These are phyloP conservation scores for Cornus kousa DNA, from an alignment of 148 eudicot species.

Conservation along the genomic window DNA sequence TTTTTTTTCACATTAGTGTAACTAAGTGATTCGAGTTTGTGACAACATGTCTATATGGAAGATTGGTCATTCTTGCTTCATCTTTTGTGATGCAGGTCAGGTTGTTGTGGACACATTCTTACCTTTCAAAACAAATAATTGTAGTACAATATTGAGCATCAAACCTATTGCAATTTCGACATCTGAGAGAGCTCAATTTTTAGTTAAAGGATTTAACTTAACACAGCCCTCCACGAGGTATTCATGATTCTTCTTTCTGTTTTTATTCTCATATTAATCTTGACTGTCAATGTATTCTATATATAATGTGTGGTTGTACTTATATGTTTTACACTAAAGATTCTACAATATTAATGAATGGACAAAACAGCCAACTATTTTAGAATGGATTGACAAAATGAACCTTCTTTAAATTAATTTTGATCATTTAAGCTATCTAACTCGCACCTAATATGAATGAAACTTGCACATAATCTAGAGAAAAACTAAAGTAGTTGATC, in stretches of 20 bases:
- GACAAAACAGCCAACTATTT: no score
- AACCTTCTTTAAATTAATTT: no score
- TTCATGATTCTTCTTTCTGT: neutral
- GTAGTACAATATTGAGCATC: slow-evolving; percentile 47
- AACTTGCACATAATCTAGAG: no score
- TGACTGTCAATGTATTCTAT: no score
- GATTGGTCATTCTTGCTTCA: neutral
- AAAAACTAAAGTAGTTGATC: no score
- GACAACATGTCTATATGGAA: neutral
- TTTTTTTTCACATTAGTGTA: neutral
- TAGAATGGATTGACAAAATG: no score
- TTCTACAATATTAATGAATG: no score
- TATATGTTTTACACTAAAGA: no score
- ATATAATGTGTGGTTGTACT: no score
- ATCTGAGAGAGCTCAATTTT: slow-evolving; percentile 45
- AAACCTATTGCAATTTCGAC: slow-evolving; percentile 65
- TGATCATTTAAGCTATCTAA: no score
- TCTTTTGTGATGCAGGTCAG: slow-evolving; percentile 44
- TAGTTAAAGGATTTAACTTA: slow-evolving; percentile 53
- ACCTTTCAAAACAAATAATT: slow-evolving; percentile 31
- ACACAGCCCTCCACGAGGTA: slow-evolving; percentile 62
- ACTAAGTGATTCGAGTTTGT: neutral
- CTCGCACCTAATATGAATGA: no score
- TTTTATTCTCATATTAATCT: no score
- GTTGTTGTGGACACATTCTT: slow-evolving; percentile 63